These are phyloP conservation scores for Saccharomycopsis javanensis DNA, from an alignment of 805 yeast genomes.

Conservation along the genomic window DNA sequence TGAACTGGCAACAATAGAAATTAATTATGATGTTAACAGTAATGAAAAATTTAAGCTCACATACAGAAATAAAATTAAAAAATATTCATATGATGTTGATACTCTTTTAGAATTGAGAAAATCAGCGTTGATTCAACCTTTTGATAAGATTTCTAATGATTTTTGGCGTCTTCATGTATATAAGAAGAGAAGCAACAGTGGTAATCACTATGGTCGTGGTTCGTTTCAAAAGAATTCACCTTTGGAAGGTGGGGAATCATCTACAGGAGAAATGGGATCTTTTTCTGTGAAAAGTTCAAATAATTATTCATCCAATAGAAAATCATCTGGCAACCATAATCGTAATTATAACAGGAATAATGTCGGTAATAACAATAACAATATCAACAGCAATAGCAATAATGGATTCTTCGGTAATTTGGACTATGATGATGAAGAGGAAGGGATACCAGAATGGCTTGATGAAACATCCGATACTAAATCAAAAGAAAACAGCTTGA, in stretches of 20 bases:
- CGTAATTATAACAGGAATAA: conserved; percentile 14
- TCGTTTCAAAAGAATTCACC: not conserved
- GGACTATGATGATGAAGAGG: conserved; percentile 26
- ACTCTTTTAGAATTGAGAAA: conserved; percentile 8
- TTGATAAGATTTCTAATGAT: conserved; percentile 6
- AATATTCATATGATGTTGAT: conserved; percentile 12
- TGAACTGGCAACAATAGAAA: conserved; percentile 7
- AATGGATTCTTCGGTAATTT: conserved; percentile 11
- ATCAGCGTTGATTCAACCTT: conserved; percentile 1
- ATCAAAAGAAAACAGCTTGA: conserved; percentile 25
- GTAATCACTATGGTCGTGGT: not conserved
- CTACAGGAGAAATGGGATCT: conserved; percentile 20
- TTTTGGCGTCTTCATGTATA: conserved; percentile 12
- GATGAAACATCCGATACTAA: conserved; percentile 21
- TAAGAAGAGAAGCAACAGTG: conserved; percentile 5
- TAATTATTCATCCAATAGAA: conserved; percentile 1
- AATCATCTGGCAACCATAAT: conserved; percentile 5
- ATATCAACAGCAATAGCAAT: conserved; percentile 11
- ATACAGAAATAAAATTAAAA: not conserved
- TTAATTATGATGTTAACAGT: conserved; percentile 3
- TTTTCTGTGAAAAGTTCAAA: conserved; percentile 9
- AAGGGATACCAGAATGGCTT: conserved; percentile 28
- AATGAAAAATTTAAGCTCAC: conserved; percentile 10
- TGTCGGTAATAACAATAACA: conserved; percentile 10
- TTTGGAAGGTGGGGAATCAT: not conserved